Base-by-base conservation (phyloP, 805 yeast species). In the Barnettozyma sucrosica region DNA sequence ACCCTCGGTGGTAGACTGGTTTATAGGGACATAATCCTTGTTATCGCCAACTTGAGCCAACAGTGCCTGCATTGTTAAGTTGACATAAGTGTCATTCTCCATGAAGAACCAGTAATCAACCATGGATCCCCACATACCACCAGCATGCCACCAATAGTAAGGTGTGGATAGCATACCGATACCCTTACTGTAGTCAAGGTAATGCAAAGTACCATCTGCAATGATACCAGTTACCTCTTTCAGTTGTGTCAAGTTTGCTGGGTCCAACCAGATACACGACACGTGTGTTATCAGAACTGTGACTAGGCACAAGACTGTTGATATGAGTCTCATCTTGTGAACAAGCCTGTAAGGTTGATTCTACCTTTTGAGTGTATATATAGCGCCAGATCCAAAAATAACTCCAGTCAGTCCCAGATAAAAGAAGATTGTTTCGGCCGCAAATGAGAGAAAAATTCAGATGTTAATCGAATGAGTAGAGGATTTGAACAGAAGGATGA, bases 81-180 rank as follows among this genome's bases (percentile, higher is more conserved):
- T 69, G 41, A 74, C 78, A 58, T 76, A 83, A 1, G 89, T 79
- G 57, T 77, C 79, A 63, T 87, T 81, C 41, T 80, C 73, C 67
- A 87, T 81, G 62, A 75, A 80, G 57, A 66, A 80, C 70, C 85
- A 73, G 58, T 79, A 83, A 61, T 86, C 93, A 34, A 89, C 20
- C 70, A 86, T 64, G 7, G 72, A 68, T 28, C 79, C 79, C 66
- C 73, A 84, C 0, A 89, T 95, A 58, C 88, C 95, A 62, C 96
- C 96, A 26, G 95, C 90, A 65, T 87, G 85, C 95, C 95, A 87
- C 89, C 93, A 89, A 67, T 84, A 85, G 67, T 85, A 85, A 0
- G 93, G 93, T 54, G 72, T 59, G 24, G 78, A 72, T 59, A 85
- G 83, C 84, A 79, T 76, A 32, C 92, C 95, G 20, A 84, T 53